Percentiles rank a stretch among this genome's conserved stretches.
Conservation (phyloP, 768 basidiomycete species). For the Gloeophyllum trabeum region DNA sequence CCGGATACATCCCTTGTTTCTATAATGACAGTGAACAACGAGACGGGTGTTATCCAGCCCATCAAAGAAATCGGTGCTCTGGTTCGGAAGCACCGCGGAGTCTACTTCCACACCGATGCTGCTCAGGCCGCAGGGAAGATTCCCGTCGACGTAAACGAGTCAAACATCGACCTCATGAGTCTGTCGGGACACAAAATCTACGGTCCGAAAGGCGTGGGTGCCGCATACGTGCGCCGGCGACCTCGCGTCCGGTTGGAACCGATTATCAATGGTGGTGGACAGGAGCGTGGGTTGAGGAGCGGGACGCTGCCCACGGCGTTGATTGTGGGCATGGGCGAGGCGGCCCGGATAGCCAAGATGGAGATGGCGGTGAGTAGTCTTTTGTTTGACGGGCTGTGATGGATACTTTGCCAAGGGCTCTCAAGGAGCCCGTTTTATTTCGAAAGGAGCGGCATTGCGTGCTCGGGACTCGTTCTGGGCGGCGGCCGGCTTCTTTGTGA, state of each 20-base stretch:
- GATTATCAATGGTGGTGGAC: constrained; percentile 90
- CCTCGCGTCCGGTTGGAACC: constrained; percentile 93
- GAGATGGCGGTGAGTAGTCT: constrained; percentile 81
- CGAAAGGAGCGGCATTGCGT: constrained; percentile 35
- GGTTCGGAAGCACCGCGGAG: constrained; percentile 75
- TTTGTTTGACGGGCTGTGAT: constrained; percentile 16
- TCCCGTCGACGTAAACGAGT: constrained; percentile 84
- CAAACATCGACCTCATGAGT: constrained; percentile 92
- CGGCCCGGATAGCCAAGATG: constrained; percentile 78
- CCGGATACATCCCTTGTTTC: constrained; percentile 93
- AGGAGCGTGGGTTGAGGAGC: constrained; percentile 89
- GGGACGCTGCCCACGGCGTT: constrained; percentile 89
- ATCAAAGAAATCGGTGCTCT: constrained; percentile 89
- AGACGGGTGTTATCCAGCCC: constrained; percentile 97
- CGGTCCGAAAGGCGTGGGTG: constrained; percentile 94
- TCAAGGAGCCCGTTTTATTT: constrained; percentile 5
- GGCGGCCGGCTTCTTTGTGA: constrained; percentile 51
- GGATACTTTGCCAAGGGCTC: constrained; percentile 14
- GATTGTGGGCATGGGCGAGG: constrained; percentile 90
- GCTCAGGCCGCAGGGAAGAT: constrained; percentile 94
- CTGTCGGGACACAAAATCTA: constrained; percentile 98
- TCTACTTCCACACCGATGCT: constrained; percentile 95
- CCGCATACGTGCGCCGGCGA: constrained; percentile 84
- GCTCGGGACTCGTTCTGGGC: constrained; percentile 3
- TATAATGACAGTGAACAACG: constrained; percentile 98